A percentile compares a stretch with the other conserved stretches of the same genome.
These are phyloP conservation scores for Erysiphe pulchra DNA, from an alignment of 2,329 filamentous ascomycete genomes.

Conservation along the genomic window DNA sequence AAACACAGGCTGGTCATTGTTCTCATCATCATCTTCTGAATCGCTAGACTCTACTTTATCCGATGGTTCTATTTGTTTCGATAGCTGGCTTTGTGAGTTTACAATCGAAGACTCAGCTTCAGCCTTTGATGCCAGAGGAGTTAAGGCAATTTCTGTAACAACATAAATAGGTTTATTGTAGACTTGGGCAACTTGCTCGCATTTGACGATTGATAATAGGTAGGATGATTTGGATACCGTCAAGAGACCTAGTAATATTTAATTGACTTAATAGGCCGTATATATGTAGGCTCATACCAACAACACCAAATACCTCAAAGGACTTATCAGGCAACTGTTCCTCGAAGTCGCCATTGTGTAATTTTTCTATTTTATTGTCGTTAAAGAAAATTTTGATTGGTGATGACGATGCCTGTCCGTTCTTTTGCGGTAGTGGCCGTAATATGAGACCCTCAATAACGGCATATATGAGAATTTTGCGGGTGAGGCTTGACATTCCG, in stretches of 20 bases:
- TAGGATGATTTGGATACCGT: conserved; percentile 61
- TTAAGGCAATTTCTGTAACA: conserved; percentile 72
- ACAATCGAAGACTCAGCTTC: conserved; percentile 51
- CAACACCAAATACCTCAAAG: conserved; percentile 15
- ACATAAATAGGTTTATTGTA: conserved; percentile 63
- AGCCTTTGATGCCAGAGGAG: conserved; percentile 50
- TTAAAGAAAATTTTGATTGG: conserved; percentile 11
- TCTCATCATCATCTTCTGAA: conserved; percentile 13
- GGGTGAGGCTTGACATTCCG: conserved; percentile 6
- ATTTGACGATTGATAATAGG: conserved; percentile 62
- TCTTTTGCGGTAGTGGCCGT: conserved; percentile 11
- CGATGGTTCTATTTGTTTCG: conserved; percentile 19
- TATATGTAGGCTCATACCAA: conserved; percentile 9
- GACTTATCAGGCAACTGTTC: conserved; percentile 5
- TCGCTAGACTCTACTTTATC: conserved; percentile 18
- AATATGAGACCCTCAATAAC: conserved; percentile 13
- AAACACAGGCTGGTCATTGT: not conserved
- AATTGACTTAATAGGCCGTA: not conserved
- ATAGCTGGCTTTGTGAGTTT: conserved; percentile 25
- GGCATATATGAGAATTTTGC: conserved; percentile 14
- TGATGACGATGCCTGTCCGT: conserved; percentile 9
- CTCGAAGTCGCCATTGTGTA: not conserved
- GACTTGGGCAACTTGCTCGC: conserved; percentile 72
- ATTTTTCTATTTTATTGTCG: conserved; percentile 6
- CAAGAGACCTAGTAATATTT: conserved; percentile 38